Evolutionary conservation across 2,329 filamentous ascomycete species (phyloP).

Genomic region (Venturia asperata): DNA sequence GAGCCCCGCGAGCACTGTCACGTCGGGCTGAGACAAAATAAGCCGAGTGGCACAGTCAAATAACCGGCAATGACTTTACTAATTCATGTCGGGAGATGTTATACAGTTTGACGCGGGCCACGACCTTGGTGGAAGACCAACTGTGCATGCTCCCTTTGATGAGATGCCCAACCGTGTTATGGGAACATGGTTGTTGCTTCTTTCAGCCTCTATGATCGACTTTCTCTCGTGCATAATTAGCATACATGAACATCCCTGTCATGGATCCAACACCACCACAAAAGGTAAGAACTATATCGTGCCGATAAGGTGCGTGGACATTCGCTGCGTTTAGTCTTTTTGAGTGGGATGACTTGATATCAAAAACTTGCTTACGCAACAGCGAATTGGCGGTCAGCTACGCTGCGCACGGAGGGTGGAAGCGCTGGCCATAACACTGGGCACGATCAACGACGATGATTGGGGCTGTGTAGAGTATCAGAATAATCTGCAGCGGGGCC

Average conservation of each 20-base stretch:
- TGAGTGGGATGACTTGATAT: neutral
- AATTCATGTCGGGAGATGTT: neutral
- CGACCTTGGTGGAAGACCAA: neutral
- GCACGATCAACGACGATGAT: neutral
- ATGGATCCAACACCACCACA: neutral
- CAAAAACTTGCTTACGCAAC: neutral
- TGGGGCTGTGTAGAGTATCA: neutral
- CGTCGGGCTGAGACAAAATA: neutral
- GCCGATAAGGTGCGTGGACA: neutral
- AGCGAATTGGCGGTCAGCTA: neutral
- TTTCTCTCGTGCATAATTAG: conserved; percentile 4
- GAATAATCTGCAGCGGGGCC: neutral
- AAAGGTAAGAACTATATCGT: neutral
- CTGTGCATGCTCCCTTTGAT: neutral
- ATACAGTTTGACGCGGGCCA: neutral
- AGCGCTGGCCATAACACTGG: neutral
- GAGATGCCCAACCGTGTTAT: neutral
- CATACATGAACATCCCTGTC: neutral
- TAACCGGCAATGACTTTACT: neutral
- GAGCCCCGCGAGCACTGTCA: neutral
- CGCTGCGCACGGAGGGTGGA: neutral
- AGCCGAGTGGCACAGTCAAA: neutral
- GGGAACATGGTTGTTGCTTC: neutral
- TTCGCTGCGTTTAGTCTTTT: neutral
- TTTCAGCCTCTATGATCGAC: neutral